Base-by-base conservation (phyloP, 1,284 basidiomycete genomes). In the Ustilago tritici region DNA sequence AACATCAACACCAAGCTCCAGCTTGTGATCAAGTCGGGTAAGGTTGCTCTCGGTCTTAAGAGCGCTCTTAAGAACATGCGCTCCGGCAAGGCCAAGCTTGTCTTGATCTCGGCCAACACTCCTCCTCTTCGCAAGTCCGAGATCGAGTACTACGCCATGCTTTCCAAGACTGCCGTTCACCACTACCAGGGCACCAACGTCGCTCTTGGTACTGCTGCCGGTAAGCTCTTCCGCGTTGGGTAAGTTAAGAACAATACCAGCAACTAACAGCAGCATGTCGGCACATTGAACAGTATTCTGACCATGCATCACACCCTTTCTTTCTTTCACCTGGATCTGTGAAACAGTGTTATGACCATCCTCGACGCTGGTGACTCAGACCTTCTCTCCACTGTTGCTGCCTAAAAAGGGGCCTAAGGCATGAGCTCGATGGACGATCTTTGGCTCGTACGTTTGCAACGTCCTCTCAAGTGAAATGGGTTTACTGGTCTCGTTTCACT, bases 111-210 rank as follows among this genome's bases (percentile, higher is more conserved):
- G 86, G 95, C 95, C 84, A 99, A 99, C 90, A 98, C 95, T 89
- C 97, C 96, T 70, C 97, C 97, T 78, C 91, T 99, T 80, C 94
- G 97, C 89, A 98, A 98, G 89, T 98, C 95, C 70, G 97, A 99
- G 91, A 91, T 99, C 78, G 97, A 99, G 90, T 99, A 99, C 91
- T 99, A 99, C 88, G 97, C 97, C 89, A 99, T 99, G 96, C 91
- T 99, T 84, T 89, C 82, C 73, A 98, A 98, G 90, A 98, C 95
- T 70, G 91, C 92, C 75, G 95, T 98, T 61, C 95, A 98, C 89
- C 95, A 98, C 90, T 98, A 82, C 83, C 84, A 92, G 83, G 96
- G 96, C 83, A 95, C 95, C 82, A 99, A 99, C 88, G 81, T 95
- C 95, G 94, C 96, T 71, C 92, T 99, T 81, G 97, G 97, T 79